Base-by-base conservation (phyloP, 2,329 filamentous ascomycete genomes). In the Massarina eburnea region DNA sequence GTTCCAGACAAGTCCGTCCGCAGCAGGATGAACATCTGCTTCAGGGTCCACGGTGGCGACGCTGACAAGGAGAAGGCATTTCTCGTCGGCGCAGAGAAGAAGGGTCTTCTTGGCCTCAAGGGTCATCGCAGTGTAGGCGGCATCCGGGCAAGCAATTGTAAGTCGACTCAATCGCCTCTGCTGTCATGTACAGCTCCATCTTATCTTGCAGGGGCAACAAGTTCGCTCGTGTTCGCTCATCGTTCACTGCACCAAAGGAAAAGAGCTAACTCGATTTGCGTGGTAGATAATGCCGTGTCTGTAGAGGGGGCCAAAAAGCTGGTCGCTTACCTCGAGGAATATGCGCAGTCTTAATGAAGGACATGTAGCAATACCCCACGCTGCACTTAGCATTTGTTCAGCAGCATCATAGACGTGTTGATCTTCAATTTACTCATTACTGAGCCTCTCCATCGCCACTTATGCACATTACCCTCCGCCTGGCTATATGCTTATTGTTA, bases 21-120 rank as follows among this genome's bases (percentile, higher is more conserved):
- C 45, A 95, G 89, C 59, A 79, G 90, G 44, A 96, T 97, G 88
- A 97, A 97, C 72, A 88, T 97, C 47, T 96, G 91, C 78, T 96
- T 96, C 79, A 78, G 91, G 14, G 80, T 95, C 15, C 76, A 76
- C 38, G 80, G 78, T 35, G 82, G 85, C 33, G 75, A 83, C 47
- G 83, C 85, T 41, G 84, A 80, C 10, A 80, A 84, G 18, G 91
- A 97, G 70, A 89, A 90, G 71, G 78, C 78, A 0, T 97, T 97
- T 73, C 70, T 97, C 36, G 80, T 85, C 49, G 83, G 87, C 38
- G 86, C 84, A 1, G 82, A 86, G 48, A 80, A 81, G 49, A 77
- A 76, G 42, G 83, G 87, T 0, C 75, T 96, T 19, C 82, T 84
- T 20, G 92, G 91, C 0, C 75, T 96, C 34, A 96, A 95, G 75